A percentile compares a stretch with the other conserved stretches of the same genome.
Evolutionary conservation across 106 monocot species (phyloP).

Genomic region (Gastrodia elata): DNA sequence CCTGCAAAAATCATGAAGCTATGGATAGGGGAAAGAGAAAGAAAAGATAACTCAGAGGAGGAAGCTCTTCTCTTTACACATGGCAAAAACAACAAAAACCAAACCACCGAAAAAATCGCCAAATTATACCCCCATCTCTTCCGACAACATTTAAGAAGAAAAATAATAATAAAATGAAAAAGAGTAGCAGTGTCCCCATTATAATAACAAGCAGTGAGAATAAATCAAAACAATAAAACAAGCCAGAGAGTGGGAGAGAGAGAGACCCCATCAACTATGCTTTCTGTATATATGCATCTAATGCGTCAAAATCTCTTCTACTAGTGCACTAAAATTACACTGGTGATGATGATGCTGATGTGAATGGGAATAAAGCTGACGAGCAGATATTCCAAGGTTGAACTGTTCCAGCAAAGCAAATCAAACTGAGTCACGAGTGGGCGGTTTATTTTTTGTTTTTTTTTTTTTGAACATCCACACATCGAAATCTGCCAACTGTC

Average conservation of each 20-base stretch:
- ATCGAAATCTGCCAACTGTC: not conserved
- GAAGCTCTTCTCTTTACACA: constrained; percentile 1
- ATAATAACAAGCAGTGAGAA: not conserved
- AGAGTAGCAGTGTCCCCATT: not conserved
- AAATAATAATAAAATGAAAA: too few relatives aligned
- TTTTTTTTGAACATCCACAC: not conserved
- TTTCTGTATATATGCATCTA: constrained; percentile 2
- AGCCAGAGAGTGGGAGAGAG: not conserved
- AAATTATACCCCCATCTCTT: constrained; percentile 1
- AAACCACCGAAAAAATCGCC: not conserved
- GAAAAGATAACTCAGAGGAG: not conserved
- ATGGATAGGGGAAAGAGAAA: not conserved
- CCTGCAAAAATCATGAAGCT: not conserved
- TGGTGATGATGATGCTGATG: not conserved
- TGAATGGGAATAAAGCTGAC: not conserved
- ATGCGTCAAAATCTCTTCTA: constrained; percentile 11
- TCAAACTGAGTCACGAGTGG: not conserved
- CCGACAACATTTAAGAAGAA: not conserved
- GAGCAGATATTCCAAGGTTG: not conserved
- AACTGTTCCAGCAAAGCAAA: not conserved
- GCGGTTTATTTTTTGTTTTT: not conserved
- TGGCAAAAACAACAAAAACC: not conserved
- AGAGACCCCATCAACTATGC: constrained; percentile 1
- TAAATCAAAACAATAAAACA: constrained; percentile 2
- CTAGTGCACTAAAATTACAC: constrained; percentile 23